Percentiles rank a stretch among this genome's conserved stretches.
These are phyloP conservation scores for Acanthamoeba divionensis DNA, from an alignment of 208 protist genomes.

Conservation along the genomic window DNA sequence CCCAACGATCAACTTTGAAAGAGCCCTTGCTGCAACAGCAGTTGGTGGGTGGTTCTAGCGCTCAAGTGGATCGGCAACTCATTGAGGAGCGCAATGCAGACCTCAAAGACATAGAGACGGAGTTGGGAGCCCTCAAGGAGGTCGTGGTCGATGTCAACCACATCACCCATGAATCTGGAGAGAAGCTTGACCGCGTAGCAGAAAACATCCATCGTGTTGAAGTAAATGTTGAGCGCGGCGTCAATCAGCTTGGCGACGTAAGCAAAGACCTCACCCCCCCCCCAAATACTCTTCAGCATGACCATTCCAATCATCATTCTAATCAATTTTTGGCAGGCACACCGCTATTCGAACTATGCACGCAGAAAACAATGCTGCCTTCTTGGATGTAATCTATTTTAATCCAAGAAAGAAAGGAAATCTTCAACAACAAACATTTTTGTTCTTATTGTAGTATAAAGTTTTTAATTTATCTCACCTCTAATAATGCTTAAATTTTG, in stretches of 20 bases:
- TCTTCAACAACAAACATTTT: too few species aligned
- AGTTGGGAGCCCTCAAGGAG: not conserved
- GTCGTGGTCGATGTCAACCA: slow-evolving; percentile 1
- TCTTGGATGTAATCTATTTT: too few species aligned
- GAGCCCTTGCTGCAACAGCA: slow-evolving; percentile 1
- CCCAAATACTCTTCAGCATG: too few species aligned
- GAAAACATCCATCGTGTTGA: not conserved
- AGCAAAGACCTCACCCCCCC: not conserved
- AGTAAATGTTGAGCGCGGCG: not conserved
- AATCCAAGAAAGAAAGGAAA: too few species aligned
- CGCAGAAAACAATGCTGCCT: too few species aligned
- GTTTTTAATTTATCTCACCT: too few species aligned
- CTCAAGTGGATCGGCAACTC: not conserved
- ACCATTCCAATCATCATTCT: too few species aligned
- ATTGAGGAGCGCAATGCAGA: slow-evolving; percentile 4
- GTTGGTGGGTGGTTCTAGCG: not conserved
- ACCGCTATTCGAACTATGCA: too few species aligned
- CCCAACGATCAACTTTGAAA: not conserved
- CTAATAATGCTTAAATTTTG: too few species aligned
- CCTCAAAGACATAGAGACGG: not conserved
- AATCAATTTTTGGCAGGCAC: too few species aligned
- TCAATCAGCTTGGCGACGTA: not conserved
- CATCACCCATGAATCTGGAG: not conserved
- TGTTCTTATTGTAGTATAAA: too few species aligned
- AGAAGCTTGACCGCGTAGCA: not conserved